Evolutionary conservation across 768 basidiomycete species (phyloP).

Genomic region (Trametes elegans): DNA sequence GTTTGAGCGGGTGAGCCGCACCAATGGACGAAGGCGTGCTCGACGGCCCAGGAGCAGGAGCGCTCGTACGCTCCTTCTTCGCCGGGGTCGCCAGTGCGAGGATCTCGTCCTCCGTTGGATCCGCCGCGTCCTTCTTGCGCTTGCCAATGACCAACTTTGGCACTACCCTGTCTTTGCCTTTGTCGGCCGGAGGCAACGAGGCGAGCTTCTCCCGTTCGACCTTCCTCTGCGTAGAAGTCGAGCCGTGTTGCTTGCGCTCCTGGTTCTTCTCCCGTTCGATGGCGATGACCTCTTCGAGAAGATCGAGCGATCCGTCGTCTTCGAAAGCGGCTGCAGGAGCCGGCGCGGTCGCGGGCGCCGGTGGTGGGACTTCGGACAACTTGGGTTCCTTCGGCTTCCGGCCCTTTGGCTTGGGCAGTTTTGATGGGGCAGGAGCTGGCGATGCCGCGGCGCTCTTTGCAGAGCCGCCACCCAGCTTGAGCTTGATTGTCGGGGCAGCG

Average conservation of each 20-base stretch:
- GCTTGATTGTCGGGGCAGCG: conserved; percentile 55
- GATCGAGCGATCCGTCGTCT: conserved; percentile 80
- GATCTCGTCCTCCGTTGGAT: conserved; percentile 54
- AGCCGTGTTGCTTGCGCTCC: conserved; percentile 25
- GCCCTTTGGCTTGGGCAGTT: conserved; percentile 22
- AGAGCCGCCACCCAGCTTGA: conserved; percentile 47
- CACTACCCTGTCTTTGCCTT: conserved; percentile 29
- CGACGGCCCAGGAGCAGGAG: conserved; percentile 24
- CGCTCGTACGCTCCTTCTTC: conserved; percentile 46
- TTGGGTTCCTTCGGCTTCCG: conserved; percentile 30
- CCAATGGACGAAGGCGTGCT: conserved; percentile 1
- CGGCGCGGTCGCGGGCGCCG: conserved; percentile 36
- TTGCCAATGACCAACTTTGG: conserved; percentile 45
- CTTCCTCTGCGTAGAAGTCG: conserved; percentile 20
- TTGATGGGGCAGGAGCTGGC: conserved; percentile 19
- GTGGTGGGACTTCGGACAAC: conserved; percentile 29
- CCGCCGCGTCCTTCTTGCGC: conserved; percentile 50
- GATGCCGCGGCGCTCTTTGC: conserved; percentile 15
- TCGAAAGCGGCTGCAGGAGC: conserved; percentile 49
- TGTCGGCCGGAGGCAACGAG: conserved; percentile 5
- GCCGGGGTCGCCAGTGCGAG: conserved; percentile 59
- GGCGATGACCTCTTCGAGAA: conserved; percentile 78
- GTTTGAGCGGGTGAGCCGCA: not conserved
- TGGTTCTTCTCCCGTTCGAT: conserved; percentile 69
- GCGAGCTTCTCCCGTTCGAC: conserved; percentile 20